phyloP scores from a whole-genome alignment of 2,329 filamentous ascomycete species.

The Aspergillus alliaceus region DNA sequence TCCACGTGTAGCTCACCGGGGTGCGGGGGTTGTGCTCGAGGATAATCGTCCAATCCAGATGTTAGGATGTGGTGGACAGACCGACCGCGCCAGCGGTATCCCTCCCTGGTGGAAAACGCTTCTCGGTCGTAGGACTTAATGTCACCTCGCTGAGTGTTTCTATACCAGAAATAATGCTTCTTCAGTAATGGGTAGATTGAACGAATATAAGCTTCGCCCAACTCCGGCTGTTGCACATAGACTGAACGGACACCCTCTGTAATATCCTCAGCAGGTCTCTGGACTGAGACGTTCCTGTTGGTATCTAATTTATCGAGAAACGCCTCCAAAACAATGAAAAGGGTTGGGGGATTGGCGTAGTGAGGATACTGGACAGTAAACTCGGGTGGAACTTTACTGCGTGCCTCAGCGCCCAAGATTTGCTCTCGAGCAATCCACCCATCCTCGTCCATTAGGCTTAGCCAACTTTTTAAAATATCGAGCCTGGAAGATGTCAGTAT shows the following conservation, averaged over 20 bases:
- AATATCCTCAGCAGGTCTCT: slow-evolving; percentile 21
- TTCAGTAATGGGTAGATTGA: slow-evolving; percentile 83
- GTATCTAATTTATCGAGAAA: slow-evolving; percentile 76
- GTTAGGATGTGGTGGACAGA: slow-evolving; percentile 85
- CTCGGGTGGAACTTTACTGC: slow-evolving; percentile 89
- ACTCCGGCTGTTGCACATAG: slow-evolving; percentile 66
- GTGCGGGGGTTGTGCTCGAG: slow-evolving; percentile 87
- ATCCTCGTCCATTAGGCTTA: slow-evolving; percentile 91
- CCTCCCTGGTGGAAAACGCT: slow-evolving; percentile 85
- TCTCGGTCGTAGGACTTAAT: slow-evolving; percentile 88
- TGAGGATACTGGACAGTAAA: slow-evolving; percentile 97
- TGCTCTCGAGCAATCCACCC: slow-evolving; percentile 98
- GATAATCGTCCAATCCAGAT: slow-evolving; percentile 94
- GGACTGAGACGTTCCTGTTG: slow-evolving; percentile 33
- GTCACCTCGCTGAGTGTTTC: slow-evolving; percentile 84
- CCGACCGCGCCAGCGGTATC: slow-evolving; percentile 91
- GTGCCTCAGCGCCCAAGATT: slow-evolving; percentile 86
- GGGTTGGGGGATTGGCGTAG: slow-evolving; percentile 93
- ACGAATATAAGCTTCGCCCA: slow-evolving; percentile 69
- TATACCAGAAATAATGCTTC: slow-evolving; percentile 93
- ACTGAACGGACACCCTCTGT: slow-evolving; percentile 59
- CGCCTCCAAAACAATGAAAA: slow-evolving; percentile 83
- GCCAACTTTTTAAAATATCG: slow-evolving; percentile 93
- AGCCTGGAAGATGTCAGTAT: slow-evolving; percentile 42
- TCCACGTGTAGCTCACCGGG: slow-evolving; percentile 95